These are phyloP conservation scores for Tympanopsis confertula DNA, from an alignment of 2,329 filamentous ascomycete genomes.

Conservation along the genomic window DNA sequence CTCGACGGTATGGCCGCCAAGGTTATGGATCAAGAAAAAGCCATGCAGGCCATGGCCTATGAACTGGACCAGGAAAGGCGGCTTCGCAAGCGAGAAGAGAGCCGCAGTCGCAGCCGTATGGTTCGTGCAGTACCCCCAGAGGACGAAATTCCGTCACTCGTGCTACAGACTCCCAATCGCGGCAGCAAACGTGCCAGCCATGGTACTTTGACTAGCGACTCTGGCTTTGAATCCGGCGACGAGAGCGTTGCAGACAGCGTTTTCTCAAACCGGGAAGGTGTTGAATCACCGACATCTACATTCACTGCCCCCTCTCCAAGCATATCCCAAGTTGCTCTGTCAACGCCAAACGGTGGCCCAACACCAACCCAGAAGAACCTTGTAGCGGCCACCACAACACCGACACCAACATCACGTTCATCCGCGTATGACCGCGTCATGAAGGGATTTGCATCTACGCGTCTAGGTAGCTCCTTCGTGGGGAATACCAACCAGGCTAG, in stretches of 20 bases:
- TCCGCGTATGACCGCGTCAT: slow-evolving; percentile 25
- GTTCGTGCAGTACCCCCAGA: neutral
- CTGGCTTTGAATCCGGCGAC: slow-evolving; percentile 45
- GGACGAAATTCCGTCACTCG: slow-evolving; percentile 5
- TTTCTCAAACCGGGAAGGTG: slow-evolving; percentile 24
- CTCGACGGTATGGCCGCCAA: slow-evolving; percentile 45
- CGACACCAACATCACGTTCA: neutral
- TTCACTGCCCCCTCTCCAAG: slow-evolving; percentile 19
- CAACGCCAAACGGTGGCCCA: slow-evolving; percentile 15
- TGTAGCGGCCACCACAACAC: neutral
- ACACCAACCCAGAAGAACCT: slow-evolving; percentile 12
- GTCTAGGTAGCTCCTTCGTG: slow-evolving; percentile 16
- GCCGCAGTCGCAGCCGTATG: slow-evolving; percentile 12
- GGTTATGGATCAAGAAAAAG: slow-evolving; percentile 40
- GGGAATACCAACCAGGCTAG: slow-evolving; percentile 11
- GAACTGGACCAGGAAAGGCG: slow-evolving; percentile 31
- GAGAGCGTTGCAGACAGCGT: slow-evolving; percentile 35
- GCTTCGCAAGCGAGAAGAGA: slow-evolving; percentile 21
- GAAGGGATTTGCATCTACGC: slow-evolving; percentile 22
- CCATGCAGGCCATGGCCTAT: slow-evolving; percentile 36
- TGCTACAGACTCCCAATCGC: slow-evolving; percentile 18
- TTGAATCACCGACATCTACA: slow-evolving; percentile 16
- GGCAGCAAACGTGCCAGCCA: slow-evolving; percentile 23
- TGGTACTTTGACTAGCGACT: slow-evolving; percentile 33
- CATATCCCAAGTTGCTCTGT: slow-evolving; percentile 12